phyloP scores from a whole-genome alignment of 257 asterid genomes.

The Scutellaria minor region DNA sequence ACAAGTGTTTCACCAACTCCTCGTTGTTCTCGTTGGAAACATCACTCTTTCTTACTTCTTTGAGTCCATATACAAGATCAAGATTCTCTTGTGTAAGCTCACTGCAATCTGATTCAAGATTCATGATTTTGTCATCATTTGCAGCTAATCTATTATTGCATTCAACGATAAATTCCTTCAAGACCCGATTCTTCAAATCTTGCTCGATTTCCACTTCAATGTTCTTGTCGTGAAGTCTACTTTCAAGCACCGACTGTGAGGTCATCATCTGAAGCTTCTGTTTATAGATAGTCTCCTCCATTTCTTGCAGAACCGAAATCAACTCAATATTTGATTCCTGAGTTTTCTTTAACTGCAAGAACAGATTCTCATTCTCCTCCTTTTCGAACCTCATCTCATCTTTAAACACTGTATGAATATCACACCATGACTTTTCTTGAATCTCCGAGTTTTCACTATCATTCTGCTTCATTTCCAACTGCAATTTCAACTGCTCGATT shows the following conservation, averaged over 20 bases:
- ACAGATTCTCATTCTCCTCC: conserved; percentile 39
- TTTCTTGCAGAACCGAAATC: conserved; percentile 51
- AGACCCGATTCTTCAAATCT: conserved; percentile 36
- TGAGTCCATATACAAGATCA: conserved; percentile 34
- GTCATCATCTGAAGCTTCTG: conserved; percentile 40
- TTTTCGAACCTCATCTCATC: conserved; percentile 48
- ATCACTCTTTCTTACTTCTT: conserved; percentile 22
- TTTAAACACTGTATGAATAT: conserved; percentile 38
- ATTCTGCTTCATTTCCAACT: conserved; percentile 32
- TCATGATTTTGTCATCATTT: conserved; percentile 31
- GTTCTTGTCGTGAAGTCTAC: conserved; percentile 38
- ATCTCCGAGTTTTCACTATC: conserved; percentile 28
- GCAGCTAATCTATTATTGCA: conserved; percentile 35
- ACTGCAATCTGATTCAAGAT: conserved; percentile 40
- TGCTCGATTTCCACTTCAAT: conserved; percentile 41
- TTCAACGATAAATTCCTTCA: conserved; percentile 39
- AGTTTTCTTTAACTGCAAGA: conserved; percentile 46
- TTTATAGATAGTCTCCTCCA: conserved; percentile 54
- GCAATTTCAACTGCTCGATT: conserved; percentile 41
- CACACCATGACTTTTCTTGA: conserved; percentile 4
- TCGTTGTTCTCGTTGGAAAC: conserved; percentile 19
- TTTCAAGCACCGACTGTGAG: conserved; percentile 37
- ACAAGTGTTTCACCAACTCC: conserved; percentile 36
- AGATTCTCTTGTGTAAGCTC: conserved; percentile 43
- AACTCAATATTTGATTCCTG: conserved; percentile 58